phyloP scores from a whole-genome alignment of 2,329 filamentous ascomycete species.

The Capronia americana region DNA sequence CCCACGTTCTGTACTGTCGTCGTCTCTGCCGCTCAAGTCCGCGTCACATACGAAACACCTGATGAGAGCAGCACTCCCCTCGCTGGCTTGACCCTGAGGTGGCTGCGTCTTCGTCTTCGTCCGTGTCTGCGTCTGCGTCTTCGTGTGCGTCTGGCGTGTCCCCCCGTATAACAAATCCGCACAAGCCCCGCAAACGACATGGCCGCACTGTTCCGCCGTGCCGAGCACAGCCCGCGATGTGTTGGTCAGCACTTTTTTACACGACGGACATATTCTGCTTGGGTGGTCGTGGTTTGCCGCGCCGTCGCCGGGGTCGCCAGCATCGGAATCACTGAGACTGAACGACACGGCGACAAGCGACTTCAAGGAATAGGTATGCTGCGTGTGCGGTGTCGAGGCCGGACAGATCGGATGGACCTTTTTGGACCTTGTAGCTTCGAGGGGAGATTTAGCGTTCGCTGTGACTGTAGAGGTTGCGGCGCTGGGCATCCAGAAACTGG shows the following conservation, averaged over 20 bases:
- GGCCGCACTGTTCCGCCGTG: slow-evolving; percentile 75
- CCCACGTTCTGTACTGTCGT: slow-evolving; percentile 37
- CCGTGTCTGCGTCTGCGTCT: too few relatives aligned
- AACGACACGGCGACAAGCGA: slow-evolving; percentile 70
- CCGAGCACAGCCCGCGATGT: slow-evolving; percentile 80
- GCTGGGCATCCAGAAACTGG: slow-evolving; percentile 87
- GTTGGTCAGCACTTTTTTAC: slow-evolving; percentile 82
- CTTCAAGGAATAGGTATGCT: slow-evolving; percentile 80
- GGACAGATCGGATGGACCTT: slow-evolving; percentile 79
- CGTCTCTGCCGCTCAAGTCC: slow-evolving; percentile 62
- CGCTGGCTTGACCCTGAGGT: slow-evolving; percentile 46
- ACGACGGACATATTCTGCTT: slow-evolving; percentile 76
- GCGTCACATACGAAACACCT: slow-evolving; percentile 87
- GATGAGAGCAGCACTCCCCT: slow-evolving; percentile 58
- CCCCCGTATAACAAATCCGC: slow-evolving; percentile 75
- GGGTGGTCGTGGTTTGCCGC: slow-evolving; percentile 52
- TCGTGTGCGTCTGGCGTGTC: too few relatives aligned
- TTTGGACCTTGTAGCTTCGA: slow-evolving; percentile 55
- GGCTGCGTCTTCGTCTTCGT: too few relatives aligned
- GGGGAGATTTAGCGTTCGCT: slow-evolving; percentile 52
- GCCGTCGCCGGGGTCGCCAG: slow-evolving; percentile 61
- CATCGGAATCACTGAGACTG: slow-evolving; percentile 68
- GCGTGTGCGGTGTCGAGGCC: slow-evolving; percentile 68
- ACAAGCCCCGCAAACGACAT: slow-evolving; percentile 87
- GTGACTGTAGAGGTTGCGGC: slow-evolving; percentile 63